Evolutionary conservation across 257 asterid genomes (phyloP).

Genomic region (Gentiana dahurica): DNA sequence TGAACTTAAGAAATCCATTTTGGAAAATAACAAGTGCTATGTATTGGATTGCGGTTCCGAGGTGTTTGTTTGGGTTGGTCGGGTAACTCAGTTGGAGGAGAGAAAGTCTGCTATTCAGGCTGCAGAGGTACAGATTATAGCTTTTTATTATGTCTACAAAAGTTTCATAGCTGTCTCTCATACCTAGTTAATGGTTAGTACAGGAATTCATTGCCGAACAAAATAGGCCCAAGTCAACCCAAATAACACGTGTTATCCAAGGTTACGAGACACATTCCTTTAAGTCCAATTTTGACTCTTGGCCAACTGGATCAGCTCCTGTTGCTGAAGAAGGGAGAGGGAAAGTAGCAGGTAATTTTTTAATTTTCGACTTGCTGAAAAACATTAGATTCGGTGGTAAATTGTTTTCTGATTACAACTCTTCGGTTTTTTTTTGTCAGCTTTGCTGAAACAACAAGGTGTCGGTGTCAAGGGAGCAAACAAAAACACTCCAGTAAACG

Average conservation of each 20-base stretch:
- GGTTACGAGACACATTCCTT: conserved; percentile 90
- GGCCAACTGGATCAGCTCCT: conserved; percentile 93
- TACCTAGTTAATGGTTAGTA: conserved; percentile 13
- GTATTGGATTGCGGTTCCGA: conserved; percentile 90
- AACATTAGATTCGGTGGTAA: conserved; percentile 1
- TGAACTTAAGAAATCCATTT: conserved; percentile 72
- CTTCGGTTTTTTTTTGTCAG: conserved; percentile 26
- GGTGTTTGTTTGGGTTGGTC: conserved; percentile 95
- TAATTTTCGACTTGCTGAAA: conserved; percentile 11
- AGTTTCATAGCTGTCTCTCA: conserved; percentile 5
- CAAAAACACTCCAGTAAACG: conserved; percentile 67
- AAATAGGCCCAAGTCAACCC: conserved; percentile 82
- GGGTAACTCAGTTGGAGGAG: conserved; percentile 91
- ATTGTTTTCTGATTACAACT: conserved; percentile 9
- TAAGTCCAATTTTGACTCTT: conserved; percentile 80
- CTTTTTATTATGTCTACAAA: background rate
- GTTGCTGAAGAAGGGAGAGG: conserved; percentile 96
- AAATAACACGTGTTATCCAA: conserved; percentile 67
- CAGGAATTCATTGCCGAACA: conserved; percentile 80
- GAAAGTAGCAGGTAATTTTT: conserved; percentile 75
- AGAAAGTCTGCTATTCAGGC: conserved; percentile 75
- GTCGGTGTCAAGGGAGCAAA: conserved; percentile 62
- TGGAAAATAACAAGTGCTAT: conserved; percentile 86
- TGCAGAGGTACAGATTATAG: conserved; percentile 50
- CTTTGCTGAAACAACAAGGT: conserved; percentile 96